Conservation (phyloP, 345 rosid genomes). For the Geranium rotundifolium region DNA sequence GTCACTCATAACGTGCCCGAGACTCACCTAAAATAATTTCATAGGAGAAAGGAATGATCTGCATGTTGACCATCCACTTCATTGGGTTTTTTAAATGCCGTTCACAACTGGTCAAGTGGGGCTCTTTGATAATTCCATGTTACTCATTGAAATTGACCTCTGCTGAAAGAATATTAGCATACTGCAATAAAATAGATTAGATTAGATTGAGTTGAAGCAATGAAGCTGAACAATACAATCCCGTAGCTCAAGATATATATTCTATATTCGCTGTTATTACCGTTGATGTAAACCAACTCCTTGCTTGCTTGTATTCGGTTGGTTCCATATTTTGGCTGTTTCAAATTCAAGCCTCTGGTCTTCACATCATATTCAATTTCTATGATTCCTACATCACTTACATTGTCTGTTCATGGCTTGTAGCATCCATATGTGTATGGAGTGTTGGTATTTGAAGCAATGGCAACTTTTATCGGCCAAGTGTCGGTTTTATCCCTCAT, state of each 20-base stretch:
- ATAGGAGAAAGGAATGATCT: constrained; percentile 4
- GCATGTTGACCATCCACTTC: constrained; percentile 3
- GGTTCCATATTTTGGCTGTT: neutral
- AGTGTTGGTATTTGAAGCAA: constrained; percentile 80
- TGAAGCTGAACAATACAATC: no score
- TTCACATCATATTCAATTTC: neutral
- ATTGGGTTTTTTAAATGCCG: neutral
- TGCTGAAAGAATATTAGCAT: neutral
- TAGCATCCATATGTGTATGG: constrained; percentile 86
- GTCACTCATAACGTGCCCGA: neutral
- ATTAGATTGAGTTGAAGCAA: neutral
- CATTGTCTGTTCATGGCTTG: constrained; percentile 6
- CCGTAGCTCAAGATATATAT: neutral
- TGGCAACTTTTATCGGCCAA: constrained; percentile 94
- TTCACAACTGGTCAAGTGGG: neutral
- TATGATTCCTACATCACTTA: neutral
- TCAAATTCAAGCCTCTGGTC: neutral
- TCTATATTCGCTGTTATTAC: neutral
- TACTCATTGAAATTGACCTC: neutral
- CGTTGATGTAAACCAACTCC: neutral
- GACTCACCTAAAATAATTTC: neutral
- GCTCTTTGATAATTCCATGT: neutral
- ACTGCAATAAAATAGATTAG: neutral
- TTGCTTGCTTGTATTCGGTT: neutral
- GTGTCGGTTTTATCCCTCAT: constrained; percentile 87